Conservation (phyloP, 257 asterid species). For the Ilex aquifolium region DNA sequence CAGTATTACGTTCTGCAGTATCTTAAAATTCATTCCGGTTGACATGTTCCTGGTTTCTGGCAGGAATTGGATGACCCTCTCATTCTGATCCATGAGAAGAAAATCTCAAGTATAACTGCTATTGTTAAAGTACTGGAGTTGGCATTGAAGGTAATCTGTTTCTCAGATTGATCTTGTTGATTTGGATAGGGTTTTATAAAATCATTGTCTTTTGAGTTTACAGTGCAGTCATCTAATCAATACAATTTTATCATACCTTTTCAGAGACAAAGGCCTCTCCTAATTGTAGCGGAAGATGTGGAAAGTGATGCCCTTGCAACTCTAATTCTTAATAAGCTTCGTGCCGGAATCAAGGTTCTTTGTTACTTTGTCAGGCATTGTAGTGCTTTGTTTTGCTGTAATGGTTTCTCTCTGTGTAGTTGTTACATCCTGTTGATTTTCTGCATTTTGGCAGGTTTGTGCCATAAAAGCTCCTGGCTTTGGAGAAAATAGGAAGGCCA, state of each 20-base stretch:
- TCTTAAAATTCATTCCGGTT: background rate
- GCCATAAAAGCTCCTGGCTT: constrained; percentile 66
- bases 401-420: background rate
- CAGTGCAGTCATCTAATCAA: background rate
- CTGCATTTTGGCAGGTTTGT: constrained; percentile 35
- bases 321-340: constrained; percentile 54
- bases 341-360: constrained; percentile 47
- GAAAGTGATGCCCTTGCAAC: constrained; percentile 55
- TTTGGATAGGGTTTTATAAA: background rate
- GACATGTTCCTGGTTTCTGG: background rate
- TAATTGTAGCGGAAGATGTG: constrained; percentile 52
- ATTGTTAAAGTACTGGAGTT: constrained; percentile 78
- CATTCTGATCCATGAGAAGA: constrained; percentile 84
- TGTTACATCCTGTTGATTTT: background rate
- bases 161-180: background rate
- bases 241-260: constrained; percentile 3
- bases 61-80: constrained; percentile 74
- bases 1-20: background rate
- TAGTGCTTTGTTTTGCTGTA: background rate
- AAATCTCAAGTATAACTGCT: constrained; percentile 64
- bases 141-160: constrained; percentile 64
- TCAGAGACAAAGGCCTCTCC: constrained; percentile 46
- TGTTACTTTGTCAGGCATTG: background rate
- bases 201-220: background rate
- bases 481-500: constrained; percentile 57